Evolutionary conservation across 2,329 filamentous ascomycete genomes (phyloP).

Genomic region (Magnaporthiopsis rhizophila): DNA sequence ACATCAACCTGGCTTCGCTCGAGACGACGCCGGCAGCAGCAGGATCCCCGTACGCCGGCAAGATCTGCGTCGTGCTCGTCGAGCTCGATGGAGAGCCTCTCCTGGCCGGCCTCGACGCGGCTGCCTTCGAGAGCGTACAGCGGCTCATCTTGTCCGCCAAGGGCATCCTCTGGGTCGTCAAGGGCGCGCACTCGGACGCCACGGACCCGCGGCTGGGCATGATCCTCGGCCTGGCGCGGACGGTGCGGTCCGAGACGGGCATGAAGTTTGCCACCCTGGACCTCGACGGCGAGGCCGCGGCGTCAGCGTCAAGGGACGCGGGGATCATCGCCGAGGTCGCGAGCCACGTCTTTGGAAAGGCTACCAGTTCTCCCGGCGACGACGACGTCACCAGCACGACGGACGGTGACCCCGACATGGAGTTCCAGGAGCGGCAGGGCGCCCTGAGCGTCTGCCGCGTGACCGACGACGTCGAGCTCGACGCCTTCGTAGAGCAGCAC

Average conservation of each 20-base stretch:
- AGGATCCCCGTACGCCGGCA: not conserved
- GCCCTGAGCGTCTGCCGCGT: slow-evolving; percentile 8
- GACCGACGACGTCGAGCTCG: slow-evolving; percentile 7
- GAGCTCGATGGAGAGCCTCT: slow-evolving; percentile 15
- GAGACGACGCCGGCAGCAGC: slow-evolving; percentile 8
- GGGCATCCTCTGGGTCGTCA: slow-evolving; percentile 29
- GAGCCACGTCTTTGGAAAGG: slow-evolving; percentile 7
- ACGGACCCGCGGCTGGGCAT: slow-evolving; percentile 25
- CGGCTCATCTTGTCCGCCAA: slow-evolving; percentile 14
- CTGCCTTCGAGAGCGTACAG: slow-evolving; percentile 15
- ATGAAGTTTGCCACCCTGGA: slow-evolving; percentile 25
- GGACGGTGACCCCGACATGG: slow-evolving; percentile 9
- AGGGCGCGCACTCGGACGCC: slow-evolving; percentile 24
- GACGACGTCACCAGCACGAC: too few species aligned
- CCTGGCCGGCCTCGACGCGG: slow-evolving; percentile 12
- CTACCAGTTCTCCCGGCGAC: not conserved
- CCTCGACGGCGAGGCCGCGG: slow-evolving; percentile 16
- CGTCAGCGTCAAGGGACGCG: slow-evolving; percentile 11
- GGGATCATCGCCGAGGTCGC: slow-evolving; percentile 6
- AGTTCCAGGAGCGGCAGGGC: slow-evolving; percentile 10
- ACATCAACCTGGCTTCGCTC: slow-evolving; percentile 10
- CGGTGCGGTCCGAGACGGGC: slow-evolving; percentile 24
- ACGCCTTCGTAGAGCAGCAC: slow-evolving; percentile 10
- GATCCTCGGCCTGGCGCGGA: slow-evolving; percentile 24
- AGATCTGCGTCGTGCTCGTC: slow-evolving; percentile 16